These are phyloP conservation scores for Colletotrichum tabaci DNA, from an alignment of 2,329 filamentous ascomycete species.

Conservation along the genomic window DNA sequence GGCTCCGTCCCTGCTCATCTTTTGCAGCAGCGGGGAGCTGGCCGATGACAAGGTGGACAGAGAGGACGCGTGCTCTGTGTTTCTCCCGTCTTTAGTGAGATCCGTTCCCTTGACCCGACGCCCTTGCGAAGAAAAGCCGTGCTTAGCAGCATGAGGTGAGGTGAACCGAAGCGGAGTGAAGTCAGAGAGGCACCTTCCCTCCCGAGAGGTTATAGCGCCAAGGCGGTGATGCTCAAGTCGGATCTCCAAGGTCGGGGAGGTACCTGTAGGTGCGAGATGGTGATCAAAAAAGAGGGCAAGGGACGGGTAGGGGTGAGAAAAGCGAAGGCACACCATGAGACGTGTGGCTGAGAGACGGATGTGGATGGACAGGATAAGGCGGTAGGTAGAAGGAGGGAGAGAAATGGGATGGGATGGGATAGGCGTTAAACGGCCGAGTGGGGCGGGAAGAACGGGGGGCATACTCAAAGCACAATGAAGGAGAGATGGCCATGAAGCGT, in stretches of 20 bases:
- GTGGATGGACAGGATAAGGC: slow-evolving; percentile 2
- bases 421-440: slow-evolving; percentile 10
- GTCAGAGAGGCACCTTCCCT: slow-evolving; percentile 1
- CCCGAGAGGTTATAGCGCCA: slow-evolving; percentile 20
- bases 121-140: slow-evolving; percentile 18
- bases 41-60: slow-evolving; percentile 1
- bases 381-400: neutral
- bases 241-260: slow-evolving; percentile 6
- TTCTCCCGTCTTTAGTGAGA: neutral
- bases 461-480: neutral
- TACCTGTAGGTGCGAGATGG: neutral
- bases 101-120: slow-evolving; percentile 2
- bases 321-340: neutral
- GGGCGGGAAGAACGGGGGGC: neutral
- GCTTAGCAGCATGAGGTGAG: slow-evolving; percentile 8
- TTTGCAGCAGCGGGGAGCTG: slow-evolving; percentile 26
- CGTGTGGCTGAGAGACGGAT: slow-evolving; percentile 7
- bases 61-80: neutral
- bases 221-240: slow-evolving; percentile 10
- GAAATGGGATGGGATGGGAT: slow-evolving; percentile 3
- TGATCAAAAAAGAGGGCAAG: neutral
- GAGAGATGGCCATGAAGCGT: slow-evolving; percentile 20
- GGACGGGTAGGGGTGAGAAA: neutral
- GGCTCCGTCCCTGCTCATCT: neutral
- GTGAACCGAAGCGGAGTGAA: slow-evolving; percentile 10